phyloP scores from a whole-genome alignment of 495 filamentous ascomycete species.

The Hypoxylon cercidicola region DNA sequence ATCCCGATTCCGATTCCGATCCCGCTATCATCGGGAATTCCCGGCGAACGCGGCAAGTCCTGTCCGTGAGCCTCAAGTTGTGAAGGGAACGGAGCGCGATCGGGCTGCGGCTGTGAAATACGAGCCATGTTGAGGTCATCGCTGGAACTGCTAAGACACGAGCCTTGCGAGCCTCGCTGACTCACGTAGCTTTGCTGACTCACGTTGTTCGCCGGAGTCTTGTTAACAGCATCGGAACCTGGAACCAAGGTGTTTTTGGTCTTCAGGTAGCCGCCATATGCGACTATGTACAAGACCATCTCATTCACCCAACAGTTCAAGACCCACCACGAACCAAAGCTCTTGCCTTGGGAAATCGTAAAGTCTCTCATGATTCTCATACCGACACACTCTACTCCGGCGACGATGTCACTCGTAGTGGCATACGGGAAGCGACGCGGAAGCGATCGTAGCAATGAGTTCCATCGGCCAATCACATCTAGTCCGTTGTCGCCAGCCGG shows the following conservation, averaged over 20 bases:
- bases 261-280: conserved; percentile 90
- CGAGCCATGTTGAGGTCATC: conserved; percentile 52
- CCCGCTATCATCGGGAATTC: conserved; percentile 73
- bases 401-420: conserved; percentile 71
- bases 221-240: conserved; percentile 39
- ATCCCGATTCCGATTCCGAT: conserved; percentile 79
- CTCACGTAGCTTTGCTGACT: conserved; percentile 49
- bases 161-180: conserved; percentile 51
- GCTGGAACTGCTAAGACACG: conserved; percentile 57
- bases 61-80: conserved; percentile 28
- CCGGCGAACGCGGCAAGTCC: conserved; percentile 35
- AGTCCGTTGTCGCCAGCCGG: conserved; percentile 43
- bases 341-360: conserved; percentile 82
- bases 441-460: conserved; percentile 79
- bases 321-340: conserved; percentile 97
- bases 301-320: conserved; percentile 98
- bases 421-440: conserved; percentile 78
- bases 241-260: conserved; percentile 47
- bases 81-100: conserved; percentile 55
- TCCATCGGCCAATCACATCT: conserved; percentile 86
- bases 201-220: conserved; percentile 34
- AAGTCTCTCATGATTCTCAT: conserved; percentile 79
- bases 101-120: conserved; percentile 51
- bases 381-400: conserved; percentile 73
- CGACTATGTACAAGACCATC: conserved; percentile 90